Base-by-base conservation (phyloP, 495 filamentous ascomycete species). In the Niebla homalea region DNA sequence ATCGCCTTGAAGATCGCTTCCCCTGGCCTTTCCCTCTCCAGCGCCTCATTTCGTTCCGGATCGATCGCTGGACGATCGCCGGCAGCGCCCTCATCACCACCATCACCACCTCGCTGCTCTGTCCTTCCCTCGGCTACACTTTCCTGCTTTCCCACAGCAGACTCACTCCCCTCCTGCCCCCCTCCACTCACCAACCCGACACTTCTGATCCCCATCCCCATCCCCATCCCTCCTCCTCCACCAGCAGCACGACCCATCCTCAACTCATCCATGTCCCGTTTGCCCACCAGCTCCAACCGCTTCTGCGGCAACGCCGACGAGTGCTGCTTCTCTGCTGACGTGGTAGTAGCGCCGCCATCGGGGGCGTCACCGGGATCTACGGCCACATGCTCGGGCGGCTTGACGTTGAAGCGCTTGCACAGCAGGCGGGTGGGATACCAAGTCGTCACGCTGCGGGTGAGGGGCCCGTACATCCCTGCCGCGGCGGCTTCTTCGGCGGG, bases 1-100 rank as follows among this genome's bases (percentile, higher is more conserved):
- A 98, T 88, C 19, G 87, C 87, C 62, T 81, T 85, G 60, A 98
- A 93, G 3, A 96, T 81, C n/a, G 83, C 87, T 42, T 95, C 90
- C 2, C 82, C 83, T 4, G 89, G 86, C 49, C 80, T 80, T 56
- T 83, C 74, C 0, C 75, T 85, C 57, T 94, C 89, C 25, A 98
- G 59, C 14, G 92, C 90, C 51, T 92, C 86, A 61, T 96, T 98
- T 48, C 70, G 75, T 50, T 87, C 84, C 0, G 83, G 74, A 67
- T 95, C 81, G 36, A 96, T 67, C 3, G 65, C 62, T 41, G 70
- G 65, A 12, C 62, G 60, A 26, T 54, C 56, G 10, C 41, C 47
- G 12, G 62, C 60, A 32, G 52, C 57, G 8, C 40, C 47, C 29
- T 49, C 35, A 19, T 46, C 46, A 50, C 54, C 26, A 45, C 46